Evolutionary conservation across 2,329 filamentous ascomycete species (phyloP), one percentile per base, ranked within the genome.

Genomic region (Penicillium occitanis): DNA sequence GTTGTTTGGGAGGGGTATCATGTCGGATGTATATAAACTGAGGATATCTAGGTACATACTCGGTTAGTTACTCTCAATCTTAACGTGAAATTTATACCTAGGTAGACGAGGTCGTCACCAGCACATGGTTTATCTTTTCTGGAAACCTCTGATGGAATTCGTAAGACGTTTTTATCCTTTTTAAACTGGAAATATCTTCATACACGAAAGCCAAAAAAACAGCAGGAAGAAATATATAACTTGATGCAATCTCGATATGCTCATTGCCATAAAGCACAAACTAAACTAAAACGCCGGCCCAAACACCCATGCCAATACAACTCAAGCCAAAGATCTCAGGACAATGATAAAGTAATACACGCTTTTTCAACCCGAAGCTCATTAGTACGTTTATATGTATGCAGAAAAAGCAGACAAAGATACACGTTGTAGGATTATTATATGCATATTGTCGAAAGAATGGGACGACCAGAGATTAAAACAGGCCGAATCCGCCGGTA

Each of bases 401-500:
- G 53, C n/a, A 40, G 10, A 22, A 37, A 57, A 40, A 19, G 19
- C 22, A 46, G 37, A 22, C 19, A 37, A 28, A 10, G 7, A 59
- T 17, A 28, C 6, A 10, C 40, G 35, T 60, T 25, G 22, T 46
- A 60, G 57, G 35, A n/a, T 62, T 62, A 62, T 50, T 65, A 65
- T 65, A 64, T 64, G 51, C 62, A 64, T 55, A 25, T 22, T 40
- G 25, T 37, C 30, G 14, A 30, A 22, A 13, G 25, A 25, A 25
- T 25, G 25, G 11, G 19, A n/a, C 1, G 22, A 22, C 17, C n/a
- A 19, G n/a, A 19, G 11, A 14, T 7, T 28, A 62, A 19, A 35
- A 63, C 44, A 76, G 61, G 25, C 80, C 81, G 63, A 80, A 76
- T 17, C 76, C 80, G 48, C 77, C 77, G 40, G 77, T 79, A 68